Base-by-base conservation (phyloP, 106 monocot species). In the Platanthera guangdongensis region DNA sequence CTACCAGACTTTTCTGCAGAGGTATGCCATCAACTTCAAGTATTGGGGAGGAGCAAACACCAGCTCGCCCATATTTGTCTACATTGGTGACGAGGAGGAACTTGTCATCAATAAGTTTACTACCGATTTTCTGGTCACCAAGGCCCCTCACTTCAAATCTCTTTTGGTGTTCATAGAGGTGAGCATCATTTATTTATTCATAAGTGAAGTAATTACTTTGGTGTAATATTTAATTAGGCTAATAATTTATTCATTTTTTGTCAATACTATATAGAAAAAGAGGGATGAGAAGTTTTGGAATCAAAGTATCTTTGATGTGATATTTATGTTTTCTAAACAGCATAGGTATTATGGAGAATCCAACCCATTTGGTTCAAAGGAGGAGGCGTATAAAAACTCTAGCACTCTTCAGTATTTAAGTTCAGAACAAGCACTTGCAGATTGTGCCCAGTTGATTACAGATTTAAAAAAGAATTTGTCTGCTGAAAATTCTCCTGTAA, bases 131-230 rank as follows among this genome's bases (percentile, higher is more conserved):
- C 57, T 77, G 50, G 57, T 60, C 32, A 79, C 83, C 1, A 46
- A 49, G 52, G 86, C 89, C 8, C 80, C 78, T 8, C 47, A 9
- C n/a, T 86, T 86, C 46, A 64, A 52, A 8, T 81, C 83, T 3
- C 68, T 89, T 0, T 10, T 86, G 28, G 74, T 89, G 60, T 80
- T 86, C 52, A 77, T 86, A 10, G 83, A 86, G 79, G 85, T 88
- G 28, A 76, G 54, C 5, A 67, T 10, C 15, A 25, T 25, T 25
- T 25, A 25, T 25, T 25, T 25, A 25, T 25, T 25, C 25, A 25
- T 25, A 25, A 25, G 25, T 25, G 25, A 25, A 25, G 25, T 25
- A 25, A 25, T 25, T 25, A 25, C 25, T 25, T 25, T 25, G 25
- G 25, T 25, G 25, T 25, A 25, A 25, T 25, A 0, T 25, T 25